These are phyloP conservation scores for Xylariaceae sp. DNA, from an alignment of 2,329 filamentous ascomycete genomes.

Conservation along the genomic window DNA sequence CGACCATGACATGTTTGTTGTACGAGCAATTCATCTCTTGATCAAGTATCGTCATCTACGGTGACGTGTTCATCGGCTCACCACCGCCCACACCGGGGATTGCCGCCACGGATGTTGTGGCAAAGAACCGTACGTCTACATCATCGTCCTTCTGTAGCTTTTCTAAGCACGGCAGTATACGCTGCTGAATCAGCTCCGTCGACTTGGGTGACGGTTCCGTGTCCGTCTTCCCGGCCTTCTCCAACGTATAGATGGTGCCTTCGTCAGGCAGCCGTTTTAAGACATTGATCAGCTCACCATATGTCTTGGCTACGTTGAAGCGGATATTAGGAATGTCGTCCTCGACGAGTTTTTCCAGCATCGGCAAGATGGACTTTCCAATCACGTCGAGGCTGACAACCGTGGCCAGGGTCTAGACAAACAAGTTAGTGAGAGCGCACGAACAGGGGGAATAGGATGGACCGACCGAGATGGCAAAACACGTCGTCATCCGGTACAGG, in stretches of 20 bases:
- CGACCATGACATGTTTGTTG: constrained; percentile 17
- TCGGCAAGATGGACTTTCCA: constrained; percentile 85
- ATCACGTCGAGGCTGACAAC: constrained; percentile 94
- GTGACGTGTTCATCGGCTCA: constrained; percentile 61
- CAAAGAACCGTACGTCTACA: constrained; percentile 97
- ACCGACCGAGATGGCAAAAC: constrained; percentile 94
- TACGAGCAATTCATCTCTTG: constrained; percentile 23
- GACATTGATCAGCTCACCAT: constrained; percentile 82
- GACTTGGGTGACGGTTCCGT: constrained; percentile 63
- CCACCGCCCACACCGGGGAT: constrained; percentile 46
- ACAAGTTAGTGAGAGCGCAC: constrained; percentile 12
- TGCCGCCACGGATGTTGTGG: constrained; percentile 73
- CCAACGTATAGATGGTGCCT: constrained; percentile 77
- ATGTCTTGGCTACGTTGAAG: constrained; percentile 99
- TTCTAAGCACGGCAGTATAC: constrained; percentile 82
- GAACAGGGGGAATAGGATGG: not conserved
- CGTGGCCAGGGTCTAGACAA: constrained; percentile 74
- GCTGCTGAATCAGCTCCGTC: constrained; percentile 75
- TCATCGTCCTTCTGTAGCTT: constrained; percentile 97
- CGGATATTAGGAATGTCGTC: constrained; percentile 99
- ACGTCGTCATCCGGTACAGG: constrained; percentile 99
- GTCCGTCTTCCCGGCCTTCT: constrained; percentile 63
- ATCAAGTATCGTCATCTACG: constrained; percentile 44
- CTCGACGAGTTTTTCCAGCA: constrained; percentile 86
- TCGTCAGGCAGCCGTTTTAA: constrained; percentile 84